Percentiles rank a stretch among this genome's conserved stretches.
These are phyloP conservation scores for Albifimbria verrucaria DNA, from an alignment of 2,329 filamentous ascomycete genomes.

Conservation along the genomic window DNA sequence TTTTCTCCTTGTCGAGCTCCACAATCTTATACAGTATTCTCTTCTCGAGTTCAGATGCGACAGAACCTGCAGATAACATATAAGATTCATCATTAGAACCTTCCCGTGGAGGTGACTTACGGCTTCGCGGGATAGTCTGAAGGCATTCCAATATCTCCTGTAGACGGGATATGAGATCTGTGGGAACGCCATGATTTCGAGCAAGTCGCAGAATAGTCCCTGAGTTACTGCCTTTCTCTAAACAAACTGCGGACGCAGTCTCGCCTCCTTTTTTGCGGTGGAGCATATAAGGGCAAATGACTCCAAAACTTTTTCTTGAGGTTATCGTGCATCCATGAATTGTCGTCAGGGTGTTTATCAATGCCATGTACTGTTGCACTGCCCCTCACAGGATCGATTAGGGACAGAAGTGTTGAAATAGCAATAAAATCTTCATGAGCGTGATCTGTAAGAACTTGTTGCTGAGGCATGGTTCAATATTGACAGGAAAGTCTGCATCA, in stretches of 20 bases:
- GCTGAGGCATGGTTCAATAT: too few species aligned
- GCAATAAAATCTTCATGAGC: too few species aligned
- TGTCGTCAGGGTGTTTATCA: slow-evolving; percentile 16
- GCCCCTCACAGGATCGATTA: slow-evolving; percentile 23
- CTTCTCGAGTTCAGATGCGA: neutral
- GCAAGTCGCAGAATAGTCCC: slow-evolving; percentile 20
- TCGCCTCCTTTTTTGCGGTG: slow-evolving; percentile 13
- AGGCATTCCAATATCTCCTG: neutral
- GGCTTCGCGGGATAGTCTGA: neutral
- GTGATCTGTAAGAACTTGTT: too few species aligned
- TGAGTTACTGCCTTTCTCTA: slow-evolving; percentile 18
- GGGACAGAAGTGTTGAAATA: too few species aligned
- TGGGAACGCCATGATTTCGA: neutral
- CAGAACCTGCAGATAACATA: neutral
- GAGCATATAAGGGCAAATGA: slow-evolving; percentile 25
- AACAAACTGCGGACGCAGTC: slow-evolving; percentile 22
- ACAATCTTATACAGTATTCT: neutral
- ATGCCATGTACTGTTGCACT: slow-evolving; percentile 19
- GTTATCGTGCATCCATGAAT: slow-evolving; percentile 8
- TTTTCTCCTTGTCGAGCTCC: neutral
- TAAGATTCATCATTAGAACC: neutral
- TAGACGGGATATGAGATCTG: neutral
- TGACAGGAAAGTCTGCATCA: too few species aligned
- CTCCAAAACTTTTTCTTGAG: slow-evolving; percentile 24
- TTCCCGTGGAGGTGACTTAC: neutral